Base-by-base conservation (phyloP, 2,329 filamentous ascomycete species). In the Sporothrix globosa region DNA sequence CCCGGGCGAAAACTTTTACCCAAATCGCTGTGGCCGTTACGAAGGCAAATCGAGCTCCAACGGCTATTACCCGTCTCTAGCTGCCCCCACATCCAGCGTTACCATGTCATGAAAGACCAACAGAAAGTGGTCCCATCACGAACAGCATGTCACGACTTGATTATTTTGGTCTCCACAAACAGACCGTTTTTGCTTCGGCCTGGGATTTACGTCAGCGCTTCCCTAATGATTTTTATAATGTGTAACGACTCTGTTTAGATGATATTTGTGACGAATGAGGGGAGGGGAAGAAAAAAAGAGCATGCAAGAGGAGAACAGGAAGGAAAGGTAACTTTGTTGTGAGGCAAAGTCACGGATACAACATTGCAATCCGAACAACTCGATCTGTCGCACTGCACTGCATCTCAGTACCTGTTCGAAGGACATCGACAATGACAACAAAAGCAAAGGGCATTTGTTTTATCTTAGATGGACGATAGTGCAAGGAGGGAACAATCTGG, bases 31-130 rank as follows among this genome's bases (percentile, higher is more conserved):
- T 72, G 82, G 82, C 19, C 82, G 83, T 11, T 88, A 85, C 73
- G 85, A 88, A 68, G 83, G 83, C 70, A 88, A 87, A 74, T 56
- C 82, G 11, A 82, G 78, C 56, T 86, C 85, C 5, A 78, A 77
- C 27, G 85, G 85, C 17, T 87, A 85, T 73, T 88, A 87, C 72
- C 86, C 86, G 2, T 83, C 82, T 6, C 78, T 83, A 73, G 76
- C 85, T 41, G 79, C 83, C 7, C 83, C 78, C 1, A 68, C 84
- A 30, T 82, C 84, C 0, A 82, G 83, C 39, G 82, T 84, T 77
- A 82, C 82, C 73, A 81, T 84, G 76, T 80, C 80, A 3, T 79
- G 70, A 73, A 56, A 7, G 19, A 17, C 24, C 24, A 46, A 63
- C 17, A 7, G 34, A n/a, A 34, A 6, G 21, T n/a, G 21, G n/a